These are phyloP conservation scores for Citrullus amarus DNA, from an alignment of 306 rosid genomes.

Conservation along the genomic window DNA sequence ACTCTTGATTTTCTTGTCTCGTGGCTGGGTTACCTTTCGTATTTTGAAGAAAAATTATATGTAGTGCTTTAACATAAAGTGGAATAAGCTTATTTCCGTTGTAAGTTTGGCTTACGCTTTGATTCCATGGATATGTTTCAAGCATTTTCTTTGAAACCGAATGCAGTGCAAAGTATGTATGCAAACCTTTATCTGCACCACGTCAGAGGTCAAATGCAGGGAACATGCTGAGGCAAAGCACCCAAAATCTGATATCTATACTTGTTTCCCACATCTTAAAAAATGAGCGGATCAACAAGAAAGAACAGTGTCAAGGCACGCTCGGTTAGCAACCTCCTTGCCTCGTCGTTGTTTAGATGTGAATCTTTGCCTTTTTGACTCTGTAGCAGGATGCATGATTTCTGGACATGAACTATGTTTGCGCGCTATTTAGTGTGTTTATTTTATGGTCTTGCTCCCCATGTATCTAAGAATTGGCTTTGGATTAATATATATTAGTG, in stretches of 20 bases:
- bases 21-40: background rate
- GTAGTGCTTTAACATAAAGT: background rate
- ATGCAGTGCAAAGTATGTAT: conserved; percentile 57
- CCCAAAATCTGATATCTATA: conserved; percentile 36
- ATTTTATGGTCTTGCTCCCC: background rate
- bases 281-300: conserved; percentile 15
- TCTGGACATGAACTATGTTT: background rate
- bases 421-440: background rate
- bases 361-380: background rate
- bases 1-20: background rate
- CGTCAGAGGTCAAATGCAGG: conserved; percentile 50
- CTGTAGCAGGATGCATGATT: background rate
- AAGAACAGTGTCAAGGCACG: background rate
- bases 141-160: background rate
- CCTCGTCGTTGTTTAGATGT: background rate
- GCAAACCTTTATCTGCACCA: conserved; percentile 57
- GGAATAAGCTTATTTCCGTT: background rate
- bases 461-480: background rate
- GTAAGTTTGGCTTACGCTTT: background rate
- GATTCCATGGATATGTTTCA: background rate
- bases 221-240: conserved; percentile 59
- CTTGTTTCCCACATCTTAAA: conserved; percentile 46
- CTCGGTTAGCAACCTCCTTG: background rate
- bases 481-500: background rate
- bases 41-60: no score